Conservation (phyloP, 2,329 filamentous ascomycete genomes). For the Sporothrix schenckii region DNA sequence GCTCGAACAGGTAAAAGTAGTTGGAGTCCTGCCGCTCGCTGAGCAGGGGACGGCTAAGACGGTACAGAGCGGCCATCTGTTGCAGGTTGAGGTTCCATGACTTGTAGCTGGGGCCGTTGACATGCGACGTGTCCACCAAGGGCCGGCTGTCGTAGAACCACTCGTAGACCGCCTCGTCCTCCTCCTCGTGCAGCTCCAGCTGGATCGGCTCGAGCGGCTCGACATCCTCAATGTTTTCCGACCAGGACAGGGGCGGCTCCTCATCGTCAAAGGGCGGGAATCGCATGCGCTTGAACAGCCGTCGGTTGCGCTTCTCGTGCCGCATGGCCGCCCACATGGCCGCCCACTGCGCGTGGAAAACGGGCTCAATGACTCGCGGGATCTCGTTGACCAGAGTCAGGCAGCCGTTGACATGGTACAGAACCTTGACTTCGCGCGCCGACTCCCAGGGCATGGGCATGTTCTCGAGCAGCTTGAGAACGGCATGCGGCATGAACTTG, state of each 20-base stretch:
- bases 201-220: constrained; percentile 97
- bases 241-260: constrained; percentile 95
- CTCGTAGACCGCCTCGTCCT: constrained; percentile 87
- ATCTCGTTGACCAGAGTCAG: constrained; percentile 96
- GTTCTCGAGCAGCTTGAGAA: constrained; percentile 95
- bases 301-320: constrained; percentile 92
- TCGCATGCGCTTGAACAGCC: constrained; percentile 98
- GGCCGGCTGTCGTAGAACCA: constrained; percentile 98
- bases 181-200: constrained; percentile 93
- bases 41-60: constrained; percentile 84
- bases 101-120: constrained; percentile 97
- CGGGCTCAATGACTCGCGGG: constrained; percentile 93
- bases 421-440: constrained; percentile 90
- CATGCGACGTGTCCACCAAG: constrained; percentile 85
- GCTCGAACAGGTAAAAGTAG: constrained; percentile 96
- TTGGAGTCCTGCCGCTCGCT: constrained; percentile 95
- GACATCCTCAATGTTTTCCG: constrained; percentile 98
- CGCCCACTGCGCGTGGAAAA: constrained; percentile 98
- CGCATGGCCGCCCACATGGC: constrained; percentile 99
- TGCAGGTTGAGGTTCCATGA: constrained; percentile 89
- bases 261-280: constrained; percentile 99
- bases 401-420: constrained; percentile 98
- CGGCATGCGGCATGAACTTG: constrained; percentile 99
- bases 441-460: constrained; percentile 99
- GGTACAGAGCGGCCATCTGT: constrained; percentile 95